Evolutionary conservation across 1,284 basidiomycete genomes (phyloP).

Genomic region (Sporisorium iseilematis-ciliati): DNA sequence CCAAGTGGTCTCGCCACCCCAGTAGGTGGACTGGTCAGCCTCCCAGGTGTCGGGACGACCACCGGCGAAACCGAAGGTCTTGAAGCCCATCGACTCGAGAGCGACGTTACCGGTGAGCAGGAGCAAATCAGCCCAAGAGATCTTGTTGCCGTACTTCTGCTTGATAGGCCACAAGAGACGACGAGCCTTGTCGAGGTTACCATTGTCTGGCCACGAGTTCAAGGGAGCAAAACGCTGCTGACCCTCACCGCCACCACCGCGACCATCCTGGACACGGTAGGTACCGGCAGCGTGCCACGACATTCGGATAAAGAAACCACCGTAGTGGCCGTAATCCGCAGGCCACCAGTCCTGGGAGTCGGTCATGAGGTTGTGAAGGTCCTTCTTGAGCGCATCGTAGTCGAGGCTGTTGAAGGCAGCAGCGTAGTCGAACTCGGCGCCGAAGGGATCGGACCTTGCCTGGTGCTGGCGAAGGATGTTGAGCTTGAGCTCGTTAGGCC

Average conservation of each 20-base stretch:
- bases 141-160: constrained; percentile 52
- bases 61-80: constrained; percentile 48
- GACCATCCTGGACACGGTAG: constrained; percentile 48
- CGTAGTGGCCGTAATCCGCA: constrained; percentile 48
- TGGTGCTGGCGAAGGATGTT: constrained; percentile 47
- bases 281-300: constrained; percentile 49
- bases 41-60: constrained; percentile 48
- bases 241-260: constrained; percentile 45
- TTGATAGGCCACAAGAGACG: constrained; percentile 51
- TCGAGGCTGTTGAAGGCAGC: constrained; percentile 44
- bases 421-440: constrained; percentile 39
- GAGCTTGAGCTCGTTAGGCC: constrained; percentile 40
- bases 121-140: constrained; percentile 43
- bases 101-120: constrained; percentile 44
- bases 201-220: constrained; percentile 52
- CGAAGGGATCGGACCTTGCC: constrained; percentile 37
- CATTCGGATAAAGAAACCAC: constrained; percentile 47
- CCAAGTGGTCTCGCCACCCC: constrained; percentile 52
- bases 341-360: constrained; percentile 50
- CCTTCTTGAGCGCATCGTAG: constrained; percentile 48
- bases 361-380: constrained; percentile 36
- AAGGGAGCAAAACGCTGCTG: constrained; percentile 49
- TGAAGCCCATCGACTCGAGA: constrained; percentile 51
- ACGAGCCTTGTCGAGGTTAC: constrained; percentile 46
- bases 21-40: constrained; percentile 49